Conservation (phyloP, 805 yeast genomes). For the Myxozyma monticola region DNA sequence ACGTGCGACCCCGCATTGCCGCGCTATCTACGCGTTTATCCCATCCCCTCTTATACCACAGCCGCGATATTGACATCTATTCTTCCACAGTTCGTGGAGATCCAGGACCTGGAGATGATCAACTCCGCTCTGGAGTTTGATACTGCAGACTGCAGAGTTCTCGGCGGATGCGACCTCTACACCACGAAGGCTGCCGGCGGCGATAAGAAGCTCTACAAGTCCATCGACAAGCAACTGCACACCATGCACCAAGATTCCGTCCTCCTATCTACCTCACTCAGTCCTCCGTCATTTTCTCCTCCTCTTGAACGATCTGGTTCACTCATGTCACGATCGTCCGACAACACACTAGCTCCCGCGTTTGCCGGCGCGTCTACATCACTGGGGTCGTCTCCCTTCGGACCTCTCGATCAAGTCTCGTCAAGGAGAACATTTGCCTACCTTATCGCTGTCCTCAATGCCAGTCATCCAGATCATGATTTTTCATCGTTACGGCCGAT, state of each 20-base stretch:
- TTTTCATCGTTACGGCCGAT: slow-evolving; percentile 82
- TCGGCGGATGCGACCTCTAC: slow-evolving; percentile 89
- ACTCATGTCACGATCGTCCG: slow-evolving; percentile 9
- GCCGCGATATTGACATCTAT: too few species aligned
- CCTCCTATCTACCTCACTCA: slow-evolving; percentile 28
- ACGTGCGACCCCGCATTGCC: neutral
- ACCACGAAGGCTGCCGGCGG: slow-evolving; percentile 89
- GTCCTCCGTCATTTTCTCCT: slow-evolving; percentile 33
- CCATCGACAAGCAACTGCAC: slow-evolving; percentile 79
- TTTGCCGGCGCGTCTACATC: slow-evolving; percentile 29
- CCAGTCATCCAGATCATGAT: slow-evolving; percentile 95
- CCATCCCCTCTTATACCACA: too few species aligned
- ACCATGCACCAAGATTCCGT: slow-evolving; percentile 40
- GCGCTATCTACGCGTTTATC: too few species aligned
- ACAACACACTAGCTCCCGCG: slow-evolving; percentile 5
- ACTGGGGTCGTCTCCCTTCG: slow-evolving; percentile 64
- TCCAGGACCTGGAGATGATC: slow-evolving; percentile 85
- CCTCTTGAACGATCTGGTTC: slow-evolving; percentile 24
- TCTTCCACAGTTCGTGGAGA: slow-evolving; percentile 75
- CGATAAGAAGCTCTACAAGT: slow-evolving; percentile 83
- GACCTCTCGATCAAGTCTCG: slow-evolving; percentile 82
- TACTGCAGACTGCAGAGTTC: slow-evolving; percentile 70
- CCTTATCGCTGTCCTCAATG: slow-evolving; percentile 83
- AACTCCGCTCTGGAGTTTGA: slow-evolving; percentile 82
- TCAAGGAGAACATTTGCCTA: slow-evolving; percentile 89